Base-by-base conservation (phyloP, 176 grass and related monocot genomes). In the Phoenix dactylifera region DNA sequence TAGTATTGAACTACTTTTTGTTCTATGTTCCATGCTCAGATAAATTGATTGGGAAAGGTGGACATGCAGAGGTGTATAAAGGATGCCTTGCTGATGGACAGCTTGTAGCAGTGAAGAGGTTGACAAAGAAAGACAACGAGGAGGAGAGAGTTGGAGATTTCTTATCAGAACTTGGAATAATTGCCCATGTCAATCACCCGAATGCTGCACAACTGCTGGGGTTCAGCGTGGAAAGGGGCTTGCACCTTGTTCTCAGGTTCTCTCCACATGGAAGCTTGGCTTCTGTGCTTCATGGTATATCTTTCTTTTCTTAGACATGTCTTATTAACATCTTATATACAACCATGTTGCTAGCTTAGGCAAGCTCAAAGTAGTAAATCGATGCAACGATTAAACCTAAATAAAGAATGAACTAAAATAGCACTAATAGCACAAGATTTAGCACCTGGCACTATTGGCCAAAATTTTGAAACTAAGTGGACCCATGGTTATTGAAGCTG, bases 111-210 rank as follows among this genome's bases (percentile, higher is more conserved):
- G 48, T 65, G 32, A 65, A 65, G 62, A 65, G 44, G 35, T 39
- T 65, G 19, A 65, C 18, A 4, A 49, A 20, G 15, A 39, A 60
- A 35, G 16, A 39, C n/a, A 80, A 77, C 54, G 89, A 93, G 66
- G 94, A 98, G 71, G 77, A 87, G 64, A 80, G 94, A 58, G 56
- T 93, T 52, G 86, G 74, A n/a, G 82, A 93, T 76, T 98, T 98
- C 74, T 62, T 98, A 44, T 89, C 94, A 12, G 94, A 98, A 73
- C 85, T 98, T 59, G 94, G 94, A 86, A 98, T 98, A 49, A 98
- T 98, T 69, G 88, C 94, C 16, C 94, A 98, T 74, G 94, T 98
- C 6, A 92, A 92, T 69, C 94, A 98, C 58, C 78, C 82, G 69
- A 93, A 98, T 22, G 88, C 94, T 16, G 94, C 88, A 16, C 94